Base-by-base conservation (phyloP, 257 asterid species). In the Lantana camara region DNA sequence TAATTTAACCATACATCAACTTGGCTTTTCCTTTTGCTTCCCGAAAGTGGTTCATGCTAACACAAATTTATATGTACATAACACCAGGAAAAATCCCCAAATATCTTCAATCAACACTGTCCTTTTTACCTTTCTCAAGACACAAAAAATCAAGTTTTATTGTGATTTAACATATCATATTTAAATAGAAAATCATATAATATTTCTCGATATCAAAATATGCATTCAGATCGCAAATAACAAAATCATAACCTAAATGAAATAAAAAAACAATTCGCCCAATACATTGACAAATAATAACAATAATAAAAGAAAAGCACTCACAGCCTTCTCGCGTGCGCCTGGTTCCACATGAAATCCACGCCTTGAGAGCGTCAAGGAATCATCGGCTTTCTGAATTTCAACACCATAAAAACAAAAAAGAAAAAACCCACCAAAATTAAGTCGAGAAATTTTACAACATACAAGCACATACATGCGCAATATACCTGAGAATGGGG, bases 321-420 rank as follows among this genome's bases (percentile, higher is more conserved):
- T 80, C 73, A 90, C 97, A 53, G 95, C 96, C 74, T 85, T 90
- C 89, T 90, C 97, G 30, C 97, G 96, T 73, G 90, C 73, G 65
- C 92, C 97, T 7, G 88, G 88, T 80, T 88, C 92, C 48, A 85
- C 83, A 60, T 90, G 96, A 70, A 85, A 75, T 12, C 89, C 86
- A 41, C 95, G 95, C 75, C 81, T 66, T 20, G 85, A 76, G 8
- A 71, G 68, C 57, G 70, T 32, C 70, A 55, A 46, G 4, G 88
- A 60, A 48, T 82, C 88, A 50, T 55, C 68, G 22, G 69, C 62
- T 37, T 74, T 83, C 91, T 80, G 79, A 15, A 35, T 71, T 54
- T 13, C 10, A 46, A 52, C 35, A 30, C 42, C 42, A 13, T n/a
- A 45, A 3, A 56, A n/a, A 17, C 7, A 14, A 19, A 7, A 17